A percentile compares a stretch with the other conserved stretches of the same genome.
Conservation (phyloP, 2,329 filamentous ascomycete species). For the Pezicula radicicola region DNA sequence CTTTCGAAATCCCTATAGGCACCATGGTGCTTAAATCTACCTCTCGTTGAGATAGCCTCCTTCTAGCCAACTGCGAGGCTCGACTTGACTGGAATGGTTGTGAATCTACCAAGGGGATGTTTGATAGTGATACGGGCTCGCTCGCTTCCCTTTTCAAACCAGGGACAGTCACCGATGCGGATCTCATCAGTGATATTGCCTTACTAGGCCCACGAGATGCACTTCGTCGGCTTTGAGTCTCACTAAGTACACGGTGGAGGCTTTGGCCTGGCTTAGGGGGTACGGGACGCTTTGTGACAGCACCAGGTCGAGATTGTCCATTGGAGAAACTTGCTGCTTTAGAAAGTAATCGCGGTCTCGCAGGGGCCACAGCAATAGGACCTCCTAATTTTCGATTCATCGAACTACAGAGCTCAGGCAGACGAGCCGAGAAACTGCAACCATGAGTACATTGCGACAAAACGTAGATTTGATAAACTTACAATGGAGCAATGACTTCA, state of each 20-base stretch:
- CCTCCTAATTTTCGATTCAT: conserved; percentile 77
- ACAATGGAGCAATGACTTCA: conserved; percentile 79
- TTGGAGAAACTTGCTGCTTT: conserved; percentile 39
- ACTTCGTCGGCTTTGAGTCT: conserved; percentile 50
- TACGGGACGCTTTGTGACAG: conserved; percentile 45
- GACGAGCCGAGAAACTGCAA: conserved; percentile 65
- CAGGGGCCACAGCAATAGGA: conserved; percentile 57
- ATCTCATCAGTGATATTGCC: conserved; percentile 63
- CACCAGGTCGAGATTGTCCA: conserved; percentile 46
- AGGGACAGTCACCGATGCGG: conserved; percentile 64
- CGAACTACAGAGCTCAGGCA: conserved; percentile 67
- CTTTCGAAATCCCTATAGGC: conserved; percentile 52
- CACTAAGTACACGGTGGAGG: conserved; percentile 61
- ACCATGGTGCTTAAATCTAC: conserved; percentile 51
- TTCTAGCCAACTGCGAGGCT: conserved; percentile 33
- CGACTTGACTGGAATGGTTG: conserved; percentile 32
- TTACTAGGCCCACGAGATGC: conserved; percentile 55
- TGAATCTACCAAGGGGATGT: conserved; percentile 42
- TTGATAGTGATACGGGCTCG: conserved; percentile 52
- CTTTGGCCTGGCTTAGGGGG: conserved; percentile 43
- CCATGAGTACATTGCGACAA: conserved; percentile 6
- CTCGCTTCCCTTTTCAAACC: conserved; percentile 67
- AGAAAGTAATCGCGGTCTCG: conserved; percentile 41
- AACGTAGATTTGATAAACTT: conserved; percentile 29
- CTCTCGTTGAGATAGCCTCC: conserved; percentile 46